A percentile compares a stretch with the other conserved stretches of the same genome.
Conservation (phyloP, 768 basidiomycete genomes). For the Leucocoprinus sp. region DNA sequence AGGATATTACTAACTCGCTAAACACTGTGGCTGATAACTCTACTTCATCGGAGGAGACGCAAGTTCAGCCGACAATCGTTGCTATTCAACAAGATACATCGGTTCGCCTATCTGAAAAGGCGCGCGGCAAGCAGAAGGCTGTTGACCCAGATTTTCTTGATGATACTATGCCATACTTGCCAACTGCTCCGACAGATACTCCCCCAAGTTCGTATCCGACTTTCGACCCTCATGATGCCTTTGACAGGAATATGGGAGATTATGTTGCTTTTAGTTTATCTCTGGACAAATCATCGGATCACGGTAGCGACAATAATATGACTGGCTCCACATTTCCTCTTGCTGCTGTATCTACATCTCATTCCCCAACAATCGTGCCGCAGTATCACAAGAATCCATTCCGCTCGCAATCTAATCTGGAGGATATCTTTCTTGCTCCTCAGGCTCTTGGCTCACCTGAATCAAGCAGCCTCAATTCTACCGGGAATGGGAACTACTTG, state of each 20-base stretch:
- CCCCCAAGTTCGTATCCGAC: background rate
- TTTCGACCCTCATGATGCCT: background rate
- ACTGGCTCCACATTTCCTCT: background rate
- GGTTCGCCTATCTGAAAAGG: slow-evolving; percentile 6
- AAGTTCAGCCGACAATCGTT: background rate
- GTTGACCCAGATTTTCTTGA: background rate
- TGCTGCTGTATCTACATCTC: background rate
- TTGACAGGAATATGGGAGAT: background rate
- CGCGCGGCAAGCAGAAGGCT: slow-evolving; percentile 8
- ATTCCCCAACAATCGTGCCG: background rate
- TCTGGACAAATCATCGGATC: background rate
- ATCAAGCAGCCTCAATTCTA: background rate
- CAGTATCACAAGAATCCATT: background rate
- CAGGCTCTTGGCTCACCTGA: background rate
- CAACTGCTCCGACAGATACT: background rate
- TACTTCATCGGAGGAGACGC: background rate
- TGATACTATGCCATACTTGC: background rate
- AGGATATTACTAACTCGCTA: background rate
- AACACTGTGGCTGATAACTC: background rate
- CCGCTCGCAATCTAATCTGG: background rate
- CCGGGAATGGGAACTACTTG: background rate
- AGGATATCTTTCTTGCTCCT: background rate
- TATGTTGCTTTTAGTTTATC: background rate
- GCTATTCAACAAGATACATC: background rate
- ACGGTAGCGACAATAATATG: background rate